Percentiles rank a stretch among this genome's conserved stretches.
phyloP scores from a whole-genome alignment of 176 grass and related monocot genomes.

The Oryza brachyantha region DNA sequence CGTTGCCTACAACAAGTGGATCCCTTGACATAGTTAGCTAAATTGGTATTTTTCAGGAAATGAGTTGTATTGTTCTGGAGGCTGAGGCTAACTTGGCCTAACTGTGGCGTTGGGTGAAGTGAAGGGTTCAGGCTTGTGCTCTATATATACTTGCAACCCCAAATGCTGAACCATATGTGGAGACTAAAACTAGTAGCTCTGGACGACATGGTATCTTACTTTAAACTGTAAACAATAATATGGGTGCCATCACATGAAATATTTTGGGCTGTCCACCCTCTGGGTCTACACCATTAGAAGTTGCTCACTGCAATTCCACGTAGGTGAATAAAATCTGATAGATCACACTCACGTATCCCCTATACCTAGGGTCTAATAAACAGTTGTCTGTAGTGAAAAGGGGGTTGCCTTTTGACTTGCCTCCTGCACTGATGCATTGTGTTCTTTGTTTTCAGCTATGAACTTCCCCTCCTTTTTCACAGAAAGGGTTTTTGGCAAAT shows the following conservation, averaged over 20 bases:
- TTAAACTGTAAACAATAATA: slow-evolving; percentile 46
- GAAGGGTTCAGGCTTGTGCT: slow-evolving; percentile 45
- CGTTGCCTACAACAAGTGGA: slow-evolving; percentile 80
- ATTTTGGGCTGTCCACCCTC: slow-evolving; percentile 48
- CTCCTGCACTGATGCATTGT: slow-evolving; percentile 24
- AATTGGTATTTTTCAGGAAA: slow-evolving; percentile 25
- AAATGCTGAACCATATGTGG: slow-evolving; percentile 36
- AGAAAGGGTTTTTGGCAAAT: slow-evolving; percentile 8
- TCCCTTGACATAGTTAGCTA: slow-evolving; percentile 77
- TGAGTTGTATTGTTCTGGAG: slow-evolving; percentile 11
- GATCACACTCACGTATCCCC: slow-evolving; percentile 67
- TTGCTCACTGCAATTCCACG: slow-evolving; percentile 47
- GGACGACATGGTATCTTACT: slow-evolving; percentile 52
- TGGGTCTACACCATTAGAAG: slow-evolving; percentile 50
- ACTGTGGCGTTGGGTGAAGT: slow-evolving; percentile 40
- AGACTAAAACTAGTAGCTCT: slow-evolving; percentile 24
- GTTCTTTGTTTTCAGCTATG: slow-evolving; percentile 11
- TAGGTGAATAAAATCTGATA: slow-evolving; percentile 78
- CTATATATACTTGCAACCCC: slow-evolving; percentile 70
- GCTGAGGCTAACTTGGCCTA: slow-evolving; percentile 42
- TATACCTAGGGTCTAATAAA: slow-evolving; percentile 63
- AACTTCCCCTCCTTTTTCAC: neutral
- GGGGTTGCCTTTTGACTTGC: slow-evolving; percentile 64
- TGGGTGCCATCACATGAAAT: slow-evolving; percentile 61
- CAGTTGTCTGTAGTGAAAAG: slow-evolving; percentile 48